Evolutionary conservation across 2,329 filamentous ascomycete genomes (phyloP).

Genomic region (Aspergillus aculeatus): DNA sequence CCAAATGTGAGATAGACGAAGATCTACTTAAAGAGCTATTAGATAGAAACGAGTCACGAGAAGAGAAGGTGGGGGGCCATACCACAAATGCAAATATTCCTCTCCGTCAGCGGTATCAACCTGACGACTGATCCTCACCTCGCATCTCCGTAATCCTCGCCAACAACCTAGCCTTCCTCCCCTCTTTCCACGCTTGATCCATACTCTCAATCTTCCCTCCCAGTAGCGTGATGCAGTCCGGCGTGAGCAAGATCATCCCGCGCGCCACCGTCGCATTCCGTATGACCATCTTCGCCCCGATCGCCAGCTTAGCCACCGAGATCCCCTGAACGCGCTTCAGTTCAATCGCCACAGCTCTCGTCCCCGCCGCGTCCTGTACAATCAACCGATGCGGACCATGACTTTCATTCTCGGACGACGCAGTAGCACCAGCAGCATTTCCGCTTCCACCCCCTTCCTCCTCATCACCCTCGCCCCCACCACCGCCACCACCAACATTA

Average conservation of each 20-base stretch:
- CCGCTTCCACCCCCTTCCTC: slow-evolving; percentile 11
- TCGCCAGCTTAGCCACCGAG: slow-evolving; percentile 58
- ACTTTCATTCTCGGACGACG: slow-evolving; percentile 7
- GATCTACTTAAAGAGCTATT: background rate
- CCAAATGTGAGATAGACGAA: background rate
- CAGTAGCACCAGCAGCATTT: background rate
- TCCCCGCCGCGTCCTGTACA: slow-evolving; percentile 74
- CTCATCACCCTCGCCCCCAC: slow-evolving; percentile 25
- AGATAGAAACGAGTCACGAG: slow-evolving; percentile 10
- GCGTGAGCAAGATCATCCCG: slow-evolving; percentile 76
- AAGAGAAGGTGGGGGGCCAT: background rate
- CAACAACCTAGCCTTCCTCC: slow-evolving; percentile 67
- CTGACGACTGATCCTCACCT: slow-evolving; percentile 1
- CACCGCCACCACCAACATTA: slow-evolving; percentile 51
- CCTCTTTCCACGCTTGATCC: slow-evolving; percentile 74
- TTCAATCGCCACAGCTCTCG: slow-evolving; percentile 70
- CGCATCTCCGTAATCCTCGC: slow-evolving; percentile 51
- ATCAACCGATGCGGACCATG: slow-evolving; percentile 73
- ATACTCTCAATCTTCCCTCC: slow-evolving; percentile 83
- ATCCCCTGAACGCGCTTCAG: slow-evolving; percentile 65
- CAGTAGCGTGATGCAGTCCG: slow-evolving; percentile 66
- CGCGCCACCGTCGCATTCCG: slow-evolving; percentile 64
- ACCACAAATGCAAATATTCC: background rate
- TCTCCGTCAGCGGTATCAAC: background rate
- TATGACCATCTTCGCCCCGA: slow-evolving; percentile 80